A percentile compares a stretch with the other conserved stretches of the same genome.
Evolutionary conservation across 345 rosid genomes (phyloP).

Genomic region (Clarkia xantiana): DNA sequence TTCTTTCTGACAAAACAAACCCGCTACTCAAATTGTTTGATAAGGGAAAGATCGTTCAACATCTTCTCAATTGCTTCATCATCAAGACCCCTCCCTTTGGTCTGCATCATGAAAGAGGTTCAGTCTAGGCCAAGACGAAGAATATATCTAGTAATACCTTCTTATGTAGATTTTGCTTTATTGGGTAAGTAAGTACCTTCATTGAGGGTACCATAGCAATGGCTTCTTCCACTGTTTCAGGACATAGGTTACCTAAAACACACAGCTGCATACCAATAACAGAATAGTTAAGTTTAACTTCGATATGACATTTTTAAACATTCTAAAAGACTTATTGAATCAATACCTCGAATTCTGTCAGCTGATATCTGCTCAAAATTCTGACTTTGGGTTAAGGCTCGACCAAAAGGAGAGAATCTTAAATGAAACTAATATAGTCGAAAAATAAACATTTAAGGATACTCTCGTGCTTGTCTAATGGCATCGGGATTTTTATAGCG

Average conservation of each 20-base stretch:
- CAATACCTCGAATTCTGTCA: slow-evolving; percentile 88
- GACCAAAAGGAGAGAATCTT: not conserved
- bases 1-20: not conserved
- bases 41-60: slow-evolving; percentile 71
- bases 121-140: not conserved
- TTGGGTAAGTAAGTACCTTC: slow-evolving; percentile 54
- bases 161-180: not conserved
- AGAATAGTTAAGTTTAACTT: not conserved
- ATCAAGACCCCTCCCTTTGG: slow-evolving; percentile 69
- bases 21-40: slow-evolving; percentile 69
- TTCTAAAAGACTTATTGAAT: not conserved
- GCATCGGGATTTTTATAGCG: slow-evolving; percentile 98
- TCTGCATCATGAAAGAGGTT: slow-evolving; percentile 25
- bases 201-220: slow-evolving; percentile 95
- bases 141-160: not conserved
- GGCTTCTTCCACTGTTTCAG: slow-evolving; percentile 98
- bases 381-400: slow-evolving; percentile 47
- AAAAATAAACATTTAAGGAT: slow-evolving; percentile 31
- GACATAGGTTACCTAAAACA: slow-evolving; percentile 95
- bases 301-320: not conserved
- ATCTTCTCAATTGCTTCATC: slow-evolving; percentile 87
- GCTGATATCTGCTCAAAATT: slow-evolving; percentile 70
- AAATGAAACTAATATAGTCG: not conserved
- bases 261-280: slow-evolving; percentile 48
- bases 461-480: slow-evolving; percentile 97